Evolutionary conservation across 2,329 filamentous ascomycete species (phyloP).

Genomic region (Trichoderma arundinaceum): DNA sequence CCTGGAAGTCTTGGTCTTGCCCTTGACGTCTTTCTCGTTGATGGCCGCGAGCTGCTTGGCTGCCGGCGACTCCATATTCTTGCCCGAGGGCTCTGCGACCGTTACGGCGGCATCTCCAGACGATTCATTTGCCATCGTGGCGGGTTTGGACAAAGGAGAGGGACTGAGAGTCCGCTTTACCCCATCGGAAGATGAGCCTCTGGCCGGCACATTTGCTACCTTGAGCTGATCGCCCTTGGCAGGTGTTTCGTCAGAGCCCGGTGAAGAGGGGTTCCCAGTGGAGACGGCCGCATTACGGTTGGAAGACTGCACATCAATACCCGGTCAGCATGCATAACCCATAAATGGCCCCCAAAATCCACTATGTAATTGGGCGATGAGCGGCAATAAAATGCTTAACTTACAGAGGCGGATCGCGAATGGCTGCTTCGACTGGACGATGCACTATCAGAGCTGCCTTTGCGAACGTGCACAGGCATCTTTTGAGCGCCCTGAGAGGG

Average conservation of each 20-base stretch:
- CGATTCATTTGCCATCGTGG: slow-evolving; percentile 64
- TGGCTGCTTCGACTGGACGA: slow-evolving; percentile 62
- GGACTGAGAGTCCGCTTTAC: slow-evolving; percentile 69
- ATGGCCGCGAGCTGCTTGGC: slow-evolving; percentile 86
- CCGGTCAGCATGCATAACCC: slow-evolving; percentile 53
- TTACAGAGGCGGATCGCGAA: slow-evolving; percentile 70
- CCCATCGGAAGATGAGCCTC: slow-evolving; percentile 69
- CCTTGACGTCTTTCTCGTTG: slow-evolving; percentile 76
- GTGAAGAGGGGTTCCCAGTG: slow-evolving; percentile 59
- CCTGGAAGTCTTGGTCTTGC: slow-evolving; percentile 84
- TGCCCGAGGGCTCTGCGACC: slow-evolving; percentile 43
- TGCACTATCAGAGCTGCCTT: slow-evolving; percentile 69
- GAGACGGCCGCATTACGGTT: slow-evolving; percentile 63
- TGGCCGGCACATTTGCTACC: slow-evolving; percentile 63
- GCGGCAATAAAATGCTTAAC: slow-evolving; percentile 46
- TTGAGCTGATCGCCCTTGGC: slow-evolving; percentile 60
- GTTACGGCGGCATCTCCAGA: slow-evolving; percentile 47
- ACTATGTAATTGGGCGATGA: slow-evolving; percentile 52
- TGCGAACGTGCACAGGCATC: slow-evolving; percentile 47
- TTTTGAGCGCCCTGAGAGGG: slow-evolving; percentile 22
- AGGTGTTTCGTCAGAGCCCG: slow-evolving; percentile 53
- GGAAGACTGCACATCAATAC: slow-evolving; percentile 57
- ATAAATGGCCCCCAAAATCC: slow-evolving; percentile 18
- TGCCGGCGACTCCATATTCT: slow-evolving; percentile 67
- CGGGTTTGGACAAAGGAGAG: slow-evolving; percentile 76